Conservation (phyloP, 106 monocot genomes). For the Acorus gramineus region DNA sequence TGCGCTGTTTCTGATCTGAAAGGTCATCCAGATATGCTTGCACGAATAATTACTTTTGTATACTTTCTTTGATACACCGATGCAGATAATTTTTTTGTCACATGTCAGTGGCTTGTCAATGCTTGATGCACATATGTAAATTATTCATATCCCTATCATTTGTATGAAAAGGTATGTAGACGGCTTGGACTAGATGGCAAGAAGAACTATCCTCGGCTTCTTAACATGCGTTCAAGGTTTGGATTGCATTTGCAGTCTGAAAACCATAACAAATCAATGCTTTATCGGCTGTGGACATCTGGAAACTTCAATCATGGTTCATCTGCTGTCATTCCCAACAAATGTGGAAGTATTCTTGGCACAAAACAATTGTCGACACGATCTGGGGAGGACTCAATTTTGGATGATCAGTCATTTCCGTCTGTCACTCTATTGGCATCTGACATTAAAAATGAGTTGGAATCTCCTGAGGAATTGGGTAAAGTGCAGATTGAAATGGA, state of each 20-base stretch:
- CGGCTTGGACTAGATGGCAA: slow-evolving; percentile 45
- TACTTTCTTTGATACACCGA: too few relatives aligned
- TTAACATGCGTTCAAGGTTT: slow-evolving; percentile 32
- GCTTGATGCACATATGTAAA: neutral
- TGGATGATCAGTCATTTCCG: slow-evolving; percentile 5
- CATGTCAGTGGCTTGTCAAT: neutral
- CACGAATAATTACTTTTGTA: too few relatives aligned
- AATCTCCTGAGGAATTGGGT: neutral
- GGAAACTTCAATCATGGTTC: slow-evolving; percentile 24
- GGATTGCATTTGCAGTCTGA: slow-evolving; percentile 38
- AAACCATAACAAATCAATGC: slow-evolving; percentile 27
- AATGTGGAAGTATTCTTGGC: slow-evolving; percentile 12
- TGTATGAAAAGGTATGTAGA: slow-evolving; percentile 27
- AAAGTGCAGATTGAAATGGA: slow-evolving; percentile 4
- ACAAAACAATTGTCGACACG: slow-evolving; percentile 1
- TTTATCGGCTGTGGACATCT: slow-evolving; percentile 58
- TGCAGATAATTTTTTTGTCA: neutral
- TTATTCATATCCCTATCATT: neutral
- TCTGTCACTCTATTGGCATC: neutral
- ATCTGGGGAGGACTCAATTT: slow-evolving; percentile 8
- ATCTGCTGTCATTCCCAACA: slow-evolving; percentile 7
- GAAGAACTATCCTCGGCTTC: slow-evolving; percentile 27
- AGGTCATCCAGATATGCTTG: too few relatives aligned
- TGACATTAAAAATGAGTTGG: slow-evolving; percentile 2
- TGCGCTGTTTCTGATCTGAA: too few relatives aligned